A percentile compares a stretch with the other conserved stretches of the same genome.
Evolutionary conservation across 192 early-diverging fungal species (phyloP).

Genomic region (Coemansia sp.): DNA sequence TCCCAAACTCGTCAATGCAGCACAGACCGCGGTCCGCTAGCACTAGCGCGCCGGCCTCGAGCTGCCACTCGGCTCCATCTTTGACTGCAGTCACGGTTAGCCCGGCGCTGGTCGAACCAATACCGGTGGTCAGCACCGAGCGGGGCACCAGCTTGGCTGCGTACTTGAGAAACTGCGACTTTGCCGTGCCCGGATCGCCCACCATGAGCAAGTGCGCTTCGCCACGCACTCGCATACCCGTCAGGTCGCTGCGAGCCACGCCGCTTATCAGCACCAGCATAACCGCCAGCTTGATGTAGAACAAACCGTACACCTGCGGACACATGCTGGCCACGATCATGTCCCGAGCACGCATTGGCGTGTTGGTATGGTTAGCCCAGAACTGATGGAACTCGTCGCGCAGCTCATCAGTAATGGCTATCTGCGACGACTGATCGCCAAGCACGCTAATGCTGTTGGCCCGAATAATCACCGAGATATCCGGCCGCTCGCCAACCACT

Average conservation of each 20-base stretch:
- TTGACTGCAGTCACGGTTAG: conserved; percentile 70
- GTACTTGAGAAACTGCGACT: conserved; percentile 77
- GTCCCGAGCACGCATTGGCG: conserved; percentile 49
- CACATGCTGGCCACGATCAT: conserved; percentile 59
- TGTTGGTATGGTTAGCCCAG: conserved; percentile 46
- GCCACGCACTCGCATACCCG: conserved; percentile 64
- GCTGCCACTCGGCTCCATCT: conserved; percentile 73
- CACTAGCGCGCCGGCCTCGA: conserved; percentile 78
- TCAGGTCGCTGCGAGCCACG: conserved; percentile 53
- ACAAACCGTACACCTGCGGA: conserved; percentile 67
- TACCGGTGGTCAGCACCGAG: conserved; percentile 70
- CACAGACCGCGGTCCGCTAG: conserved; percentile 74
- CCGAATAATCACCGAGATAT: conserved; percentile 92
- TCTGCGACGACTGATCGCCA: conserved; percentile 81
- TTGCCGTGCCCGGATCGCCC: conserved; percentile 75
- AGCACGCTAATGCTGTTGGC: conserved; percentile 92
- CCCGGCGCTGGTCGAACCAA: conserved; percentile 70
- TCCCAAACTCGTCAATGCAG: conserved; percentile 83
- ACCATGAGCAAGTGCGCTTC: conserved; percentile 71
- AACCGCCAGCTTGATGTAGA: conserved; percentile 66
- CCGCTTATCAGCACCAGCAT: conserved; percentile 69
- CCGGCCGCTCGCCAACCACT: conserved; percentile 53
- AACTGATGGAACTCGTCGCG: conserved; percentile 55
- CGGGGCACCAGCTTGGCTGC: conserved; percentile 62
- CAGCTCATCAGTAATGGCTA: conserved; percentile 60